Evolutionary conservation across 2,329 filamentous ascomycete species (phyloP).

Genomic region (Lecanoromycetidae sp.): DNA sequence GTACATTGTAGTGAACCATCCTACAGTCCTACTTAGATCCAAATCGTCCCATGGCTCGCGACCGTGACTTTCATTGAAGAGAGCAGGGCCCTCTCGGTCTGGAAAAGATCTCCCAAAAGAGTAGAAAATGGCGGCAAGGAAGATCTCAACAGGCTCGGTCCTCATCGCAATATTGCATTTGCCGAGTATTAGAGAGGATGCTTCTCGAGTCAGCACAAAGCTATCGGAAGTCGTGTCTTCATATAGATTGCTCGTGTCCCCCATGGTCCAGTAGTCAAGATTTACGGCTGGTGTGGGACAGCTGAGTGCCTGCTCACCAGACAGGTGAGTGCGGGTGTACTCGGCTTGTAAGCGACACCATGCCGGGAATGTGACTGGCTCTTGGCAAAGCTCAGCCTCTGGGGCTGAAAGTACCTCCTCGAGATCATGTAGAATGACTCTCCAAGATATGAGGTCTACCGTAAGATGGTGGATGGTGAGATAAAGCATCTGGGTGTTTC

Average conservation of each 20-base stretch:
- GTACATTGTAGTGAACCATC: slow-evolving; percentile 41
- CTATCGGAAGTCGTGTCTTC: slow-evolving; percentile 25
- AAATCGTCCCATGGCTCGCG: slow-evolving; percentile 37
- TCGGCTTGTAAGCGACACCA: too few relatives aligned
- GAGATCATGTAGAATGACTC: slow-evolving; percentile 28
- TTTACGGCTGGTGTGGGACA: too few relatives aligned
- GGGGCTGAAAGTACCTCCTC: too few relatives aligned
- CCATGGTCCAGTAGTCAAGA: slow-evolving; percentile 14
- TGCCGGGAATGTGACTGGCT: too few relatives aligned
- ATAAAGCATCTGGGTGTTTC: slow-evolving; percentile 24
- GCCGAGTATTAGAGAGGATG: slow-evolving; percentile 21
- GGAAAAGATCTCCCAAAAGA: slow-evolving; percentile 34
- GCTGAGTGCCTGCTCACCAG: too few relatives aligned
- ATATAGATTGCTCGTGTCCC: slow-evolving; percentile 22
- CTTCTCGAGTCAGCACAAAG: slow-evolving; percentile 18
- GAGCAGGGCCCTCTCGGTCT: slow-evolving; percentile 29
- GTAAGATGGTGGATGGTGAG: slow-evolving; percentile 28
- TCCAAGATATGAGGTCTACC: slow-evolving; percentile 28
- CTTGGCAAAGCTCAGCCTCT: background rate
- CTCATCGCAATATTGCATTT: slow-evolving; percentile 26
- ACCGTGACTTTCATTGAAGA: slow-evolving; percentile 40
- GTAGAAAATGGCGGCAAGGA: slow-evolving; percentile 27
- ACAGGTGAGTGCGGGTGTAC: too few relatives aligned
- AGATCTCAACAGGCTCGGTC: slow-evolving; percentile 28
- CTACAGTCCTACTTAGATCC: slow-evolving; percentile 34